phyloP scores from a whole-genome alignment of 257 asterid species.

The Verbena officinalis region DNA sequence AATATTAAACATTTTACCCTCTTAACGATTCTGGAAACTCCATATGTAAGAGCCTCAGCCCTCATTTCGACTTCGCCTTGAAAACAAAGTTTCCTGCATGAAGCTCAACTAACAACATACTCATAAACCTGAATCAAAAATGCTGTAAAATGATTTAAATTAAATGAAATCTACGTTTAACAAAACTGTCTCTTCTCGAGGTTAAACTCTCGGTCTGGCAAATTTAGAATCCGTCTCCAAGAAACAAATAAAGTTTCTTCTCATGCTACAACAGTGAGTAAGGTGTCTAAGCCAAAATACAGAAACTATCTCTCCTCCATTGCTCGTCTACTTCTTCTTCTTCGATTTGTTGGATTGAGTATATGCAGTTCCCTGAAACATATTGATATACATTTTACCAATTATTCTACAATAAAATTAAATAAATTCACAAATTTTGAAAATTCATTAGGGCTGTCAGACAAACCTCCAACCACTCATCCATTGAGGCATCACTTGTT shows the following conservation, averaged over 20 bases:
- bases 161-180: constrained; percentile 29
- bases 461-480: constrained; percentile 97
- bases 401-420: background rate
- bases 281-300: constrained; percentile 35
- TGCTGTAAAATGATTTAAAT: background rate
- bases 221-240: constrained; percentile 27
- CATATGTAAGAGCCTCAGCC: background rate
- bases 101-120: background rate
- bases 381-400: constrained; percentile 1
- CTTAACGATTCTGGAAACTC: too few relatives aligned
- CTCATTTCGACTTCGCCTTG: background rate
- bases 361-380: constrained; percentile 86
- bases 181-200: constrained; percentile 52
- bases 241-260: constrained; percentile 29
- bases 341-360: constrained; percentile 71
- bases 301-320: constrained; percentile 28
- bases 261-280: constrained; percentile 59
- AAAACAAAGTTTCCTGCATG: background rate
- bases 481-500: constrained; percentile 82
- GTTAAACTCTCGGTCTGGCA: constrained; percentile 33
- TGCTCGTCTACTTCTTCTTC: constrained; percentile 81
- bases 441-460: background rate
- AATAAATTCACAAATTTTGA: constrained; percentile 4
- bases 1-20: background rate
- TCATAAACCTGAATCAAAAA: background rate